Conservation (phyloP, 192 early-diverging fungal species). For the Piromyces sp. region DNA sequence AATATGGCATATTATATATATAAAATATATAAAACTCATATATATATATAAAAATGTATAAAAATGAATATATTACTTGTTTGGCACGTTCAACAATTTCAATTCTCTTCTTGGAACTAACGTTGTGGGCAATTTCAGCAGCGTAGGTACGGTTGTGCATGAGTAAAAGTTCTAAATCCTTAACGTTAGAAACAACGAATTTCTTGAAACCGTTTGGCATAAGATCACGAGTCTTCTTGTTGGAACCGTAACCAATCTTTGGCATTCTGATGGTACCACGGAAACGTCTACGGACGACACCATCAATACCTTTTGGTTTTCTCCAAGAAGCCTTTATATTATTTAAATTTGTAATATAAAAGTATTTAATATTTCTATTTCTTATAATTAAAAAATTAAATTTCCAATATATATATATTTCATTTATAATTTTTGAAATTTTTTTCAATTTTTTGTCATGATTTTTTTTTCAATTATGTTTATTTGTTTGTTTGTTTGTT, state of each 20-base stretch:
- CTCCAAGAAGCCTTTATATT: constrained; percentile 76
- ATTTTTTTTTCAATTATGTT: too few species aligned
- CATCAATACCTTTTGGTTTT: constrained; percentile 99
- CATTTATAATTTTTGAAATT: too few species aligned
- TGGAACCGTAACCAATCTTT: constrained; percentile 99
- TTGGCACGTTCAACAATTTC: constrained; percentile 83
- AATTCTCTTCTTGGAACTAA: constrained; percentile 83
- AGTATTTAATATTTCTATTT: too few species aligned
- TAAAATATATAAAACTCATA: too few species aligned
- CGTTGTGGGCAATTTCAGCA: constrained; percentile 96
- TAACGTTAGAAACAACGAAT: constrained; percentile 79
- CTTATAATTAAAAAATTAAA: too few species aligned
- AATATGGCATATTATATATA: too few species aligned
- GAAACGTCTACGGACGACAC: constrained; percentile 91
- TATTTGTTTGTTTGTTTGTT: too few species aligned
- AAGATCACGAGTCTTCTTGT: constrained; percentile 87
- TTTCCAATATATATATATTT: too few species aligned
- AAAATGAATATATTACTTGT: constrained; percentile 20
- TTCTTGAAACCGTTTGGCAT: constrained; percentile 98
- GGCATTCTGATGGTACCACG: constrained; percentile 94
- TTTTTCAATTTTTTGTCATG: too few species aligned
- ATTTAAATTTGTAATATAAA: too few species aligned
- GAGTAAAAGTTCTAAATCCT: constrained; percentile 85
- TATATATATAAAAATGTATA: too few species aligned
- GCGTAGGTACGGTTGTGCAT: constrained; percentile 98